Evolutionary conservation across 441 rosid species (phyloP).

Genomic region (Manihot esculenta): DNA sequence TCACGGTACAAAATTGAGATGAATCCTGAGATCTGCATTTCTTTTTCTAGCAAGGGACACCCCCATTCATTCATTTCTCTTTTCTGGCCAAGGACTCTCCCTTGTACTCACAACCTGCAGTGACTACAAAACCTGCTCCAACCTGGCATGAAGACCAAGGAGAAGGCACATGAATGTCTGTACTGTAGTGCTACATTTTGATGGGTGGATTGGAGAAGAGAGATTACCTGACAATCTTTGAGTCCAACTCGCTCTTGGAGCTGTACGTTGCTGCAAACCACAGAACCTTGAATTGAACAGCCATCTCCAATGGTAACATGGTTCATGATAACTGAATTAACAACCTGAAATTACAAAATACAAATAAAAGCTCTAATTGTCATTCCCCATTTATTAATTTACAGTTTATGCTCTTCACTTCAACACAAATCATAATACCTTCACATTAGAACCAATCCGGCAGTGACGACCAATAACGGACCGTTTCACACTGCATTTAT

Average conservation of each 20-base stretch:
- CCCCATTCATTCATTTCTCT: constrained; percentile 30
- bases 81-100: constrained; percentile 82
- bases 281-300: constrained; percentile 89
- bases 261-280: constrained; percentile 86
- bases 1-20: constrained; percentile 13
- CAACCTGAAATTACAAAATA: constrained; percentile 49
- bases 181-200: not conserved
- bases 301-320: constrained; percentile 88
- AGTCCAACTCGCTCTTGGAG: constrained; percentile 80
- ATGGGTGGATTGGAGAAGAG: constrained; percentile 7
- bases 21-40: not conserved
- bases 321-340: constrained; percentile 84
- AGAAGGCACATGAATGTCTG: no score
- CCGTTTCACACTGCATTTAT: constrained; percentile 92
- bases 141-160: constrained; percentile 44
- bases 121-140: constrained; percentile 76
- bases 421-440: constrained; percentile 44
- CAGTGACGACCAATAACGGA: constrained; percentile 96
- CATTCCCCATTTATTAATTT: not conserved
- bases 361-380: constrained; percentile 2
- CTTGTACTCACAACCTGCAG: constrained; percentile 68
- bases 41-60: not conserved
- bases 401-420: not conserved
- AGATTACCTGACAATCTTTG: constrained; percentile 85
- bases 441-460: constrained; percentile 92